Evolutionary conservation across 2,329 filamentous ascomycete species (phyloP).

Genomic region (Ascochyta pisi): DNA sequence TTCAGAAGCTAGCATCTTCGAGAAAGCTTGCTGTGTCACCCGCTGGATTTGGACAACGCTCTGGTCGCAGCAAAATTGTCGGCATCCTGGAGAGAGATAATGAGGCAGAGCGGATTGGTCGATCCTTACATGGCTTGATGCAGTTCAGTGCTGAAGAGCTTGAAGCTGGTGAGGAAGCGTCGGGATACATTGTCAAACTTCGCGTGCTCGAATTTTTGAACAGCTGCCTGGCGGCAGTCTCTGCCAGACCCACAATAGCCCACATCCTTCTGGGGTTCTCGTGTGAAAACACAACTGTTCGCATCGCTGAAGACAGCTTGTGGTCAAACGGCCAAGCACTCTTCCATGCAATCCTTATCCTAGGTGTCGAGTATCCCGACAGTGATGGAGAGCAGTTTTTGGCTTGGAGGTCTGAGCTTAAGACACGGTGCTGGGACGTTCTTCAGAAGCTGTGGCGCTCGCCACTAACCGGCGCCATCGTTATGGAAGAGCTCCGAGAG

Average conservation of each 20-base stretch:
- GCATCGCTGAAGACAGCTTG: slow-evolving; percentile 70
- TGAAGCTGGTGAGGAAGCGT: slow-evolving; percentile 71
- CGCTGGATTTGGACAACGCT: slow-evolving; percentile 65
- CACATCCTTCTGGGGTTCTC: slow-evolving; percentile 89
- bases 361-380: slow-evolving; percentile 74
- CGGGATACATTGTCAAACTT: slow-evolving; percentile 81
- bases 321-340: slow-evolving; percentile 77
- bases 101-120: slow-evolving; percentile 79
- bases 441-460: slow-evolving; percentile 85
- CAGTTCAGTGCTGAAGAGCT: slow-evolving; percentile 71
- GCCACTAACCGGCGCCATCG: slow-evolving; percentile 74
- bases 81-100: slow-evolving; percentile 85
- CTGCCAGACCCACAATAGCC: slow-evolving; percentile 82
- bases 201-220: slow-evolving; percentile 87
- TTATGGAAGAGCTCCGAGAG: slow-evolving; percentile 79
- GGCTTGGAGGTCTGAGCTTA: slow-evolving; percentile 53
- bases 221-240: slow-evolving; percentile 76
- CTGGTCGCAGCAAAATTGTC: slow-evolving; percentile 81
- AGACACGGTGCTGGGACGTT: slow-evolving; percentile 61
- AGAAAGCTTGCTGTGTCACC: slow-evolving; percentile 77
- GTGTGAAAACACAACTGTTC: slow-evolving; percentile 74
- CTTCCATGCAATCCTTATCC: slow-evolving; percentile 79
- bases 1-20: slow-evolving; percentile 87
- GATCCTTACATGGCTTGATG: slow-evolving; percentile 74
- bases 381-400: slow-evolving; percentile 55